Percentiles rank a stretch among this genome's conserved stretches.
Conservation (phyloP, 2,329 filamentous ascomycete species). For the Nigrospora oryzae region DNA sequence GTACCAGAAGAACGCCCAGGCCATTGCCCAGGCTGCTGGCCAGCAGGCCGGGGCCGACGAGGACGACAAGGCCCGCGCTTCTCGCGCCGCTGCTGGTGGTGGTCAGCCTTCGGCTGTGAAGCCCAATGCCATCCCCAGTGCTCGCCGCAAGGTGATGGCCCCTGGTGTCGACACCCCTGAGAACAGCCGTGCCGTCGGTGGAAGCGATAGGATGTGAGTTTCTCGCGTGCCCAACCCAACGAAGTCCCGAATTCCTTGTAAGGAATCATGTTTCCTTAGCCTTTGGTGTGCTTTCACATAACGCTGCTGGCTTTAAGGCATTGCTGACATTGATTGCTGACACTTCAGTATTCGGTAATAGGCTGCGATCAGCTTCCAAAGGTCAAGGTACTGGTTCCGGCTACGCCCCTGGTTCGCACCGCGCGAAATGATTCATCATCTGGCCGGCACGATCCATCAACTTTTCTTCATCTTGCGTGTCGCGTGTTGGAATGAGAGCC, state of each 20-base stretch:
- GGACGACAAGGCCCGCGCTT: slow-evolving; percentile 67
- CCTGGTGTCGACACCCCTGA: slow-evolving; percentile 58
- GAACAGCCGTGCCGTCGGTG: slow-evolving; percentile 66
- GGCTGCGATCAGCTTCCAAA: slow-evolving; percentile 77
- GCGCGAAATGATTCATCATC: slow-evolving; percentile 30
- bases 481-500: slow-evolving; percentile 6
- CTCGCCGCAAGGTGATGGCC: slow-evolving; percentile 74
- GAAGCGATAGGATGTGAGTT: slow-evolving; percentile 96
- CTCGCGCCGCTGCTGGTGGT: slow-evolving; percentile 57
- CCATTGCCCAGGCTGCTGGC: slow-evolving; percentile 75
- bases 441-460: slow-evolving; percentile 4
- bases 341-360: slow-evolving; percentile 75
- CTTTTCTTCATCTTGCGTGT: slow-evolving; percentile 8
- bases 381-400: slow-evolving; percentile 38
- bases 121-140: slow-evolving; percentile 66
- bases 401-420: slow-evolving; percentile 31
- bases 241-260: slow-evolving; percentile 63
- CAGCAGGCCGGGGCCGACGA: slow-evolving; percentile 58
- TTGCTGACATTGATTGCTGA: slow-evolving; percentile 70
- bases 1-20: slow-evolving; percentile 98
- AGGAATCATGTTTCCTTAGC: slow-evolving; percentile 79
- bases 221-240: slow-evolving; percentile 45
- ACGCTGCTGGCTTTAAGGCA: slow-evolving; percentile 58
- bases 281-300: slow-evolving; percentile 69
- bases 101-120: slow-evolving; percentile 57